Evolutionary conservation across 1,284 basidiomycete species (phyloP), one percentile per base, ranked within the genome.

Genomic region (Fomitiporia mediterranea): DNA sequence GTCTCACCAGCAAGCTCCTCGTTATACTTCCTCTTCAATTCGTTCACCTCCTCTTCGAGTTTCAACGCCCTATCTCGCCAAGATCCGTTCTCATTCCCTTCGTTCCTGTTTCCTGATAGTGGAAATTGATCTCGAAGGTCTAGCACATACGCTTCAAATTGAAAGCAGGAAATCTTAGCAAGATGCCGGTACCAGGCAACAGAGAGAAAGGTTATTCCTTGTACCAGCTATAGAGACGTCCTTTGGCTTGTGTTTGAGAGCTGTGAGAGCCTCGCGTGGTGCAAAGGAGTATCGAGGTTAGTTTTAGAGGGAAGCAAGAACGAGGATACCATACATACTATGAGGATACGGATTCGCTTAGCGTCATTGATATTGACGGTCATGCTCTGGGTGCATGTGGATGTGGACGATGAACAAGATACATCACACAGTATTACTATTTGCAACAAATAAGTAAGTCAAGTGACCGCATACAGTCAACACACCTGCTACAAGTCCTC

Each of bases 41-140:
- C 51, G 8, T 48, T 46, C 13, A 58, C 28, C 46, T 54, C 53
- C 25, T 44, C 37, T 23, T 58, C 57, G 19, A 58, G 44, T 17
- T 44, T 37, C n/a, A 53, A 7, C 15, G 57, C 52, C 21, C 51
- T 35, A 25, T 58, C 52, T 32, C 57, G 46, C 57, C 57, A 58
- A 25, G 21, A 15, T 25, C 35, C 25, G 19, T 35, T n/a, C 9
- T 21, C 6, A 15, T 40, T 15, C 11, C 6, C 55, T 13, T 21
- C 49, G 13, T 28, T 19, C 8, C 23, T 15, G 1, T 40, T 27
- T 30, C n/a, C 23, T 17, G n/a, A 11, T 15, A 40, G 23, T 4
- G 57, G 34, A 50, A 58, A 58, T 8, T 39, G 44, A 15, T 21
- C 13, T 19, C 52, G 46, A 23, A 58, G 57, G 32, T 54, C 52